These are phyloP conservation scores for Cladophialophora bantiana DNA, from an alignment of 2,329 filamentous ascomycete genomes.

Conservation along the genomic window DNA sequence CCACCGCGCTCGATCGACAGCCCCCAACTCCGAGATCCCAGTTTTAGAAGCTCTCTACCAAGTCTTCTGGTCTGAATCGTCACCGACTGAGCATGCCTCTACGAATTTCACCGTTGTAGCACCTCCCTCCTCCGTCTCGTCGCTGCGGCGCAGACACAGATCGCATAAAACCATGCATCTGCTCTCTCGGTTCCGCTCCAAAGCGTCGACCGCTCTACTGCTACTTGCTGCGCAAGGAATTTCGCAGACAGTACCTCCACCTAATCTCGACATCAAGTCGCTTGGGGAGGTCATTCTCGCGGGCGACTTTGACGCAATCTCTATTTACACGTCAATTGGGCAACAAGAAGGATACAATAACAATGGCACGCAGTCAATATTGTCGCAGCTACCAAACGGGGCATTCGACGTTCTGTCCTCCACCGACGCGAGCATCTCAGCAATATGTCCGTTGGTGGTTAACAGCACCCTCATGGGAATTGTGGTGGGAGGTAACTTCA, in stretches of 20 bases:
- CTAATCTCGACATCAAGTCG: slow-evolving; percentile 77
- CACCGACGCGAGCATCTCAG: slow-evolving; percentile 82
- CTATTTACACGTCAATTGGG: slow-evolving; percentile 82
- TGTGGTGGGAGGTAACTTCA: slow-evolving; percentile 93
- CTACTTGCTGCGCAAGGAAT: slow-evolving; percentile 30
- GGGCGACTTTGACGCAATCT: slow-evolving; percentile 90
- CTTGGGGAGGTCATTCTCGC: slow-evolving; percentile 84
- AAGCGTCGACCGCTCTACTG: slow-evolving; percentile 29
- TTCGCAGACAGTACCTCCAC: slow-evolving; percentile 61
- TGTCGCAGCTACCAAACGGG: slow-evolving; percentile 84
- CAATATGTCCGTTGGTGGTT: slow-evolving; percentile 82
- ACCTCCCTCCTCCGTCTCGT: slow-evolving; percentile 26
- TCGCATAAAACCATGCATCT: slow-evolving; percentile 33
- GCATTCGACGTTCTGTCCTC: slow-evolving; percentile 75
- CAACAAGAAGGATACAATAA: slow-evolving; percentile 74
- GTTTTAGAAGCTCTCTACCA: slow-evolving; percentile 27
- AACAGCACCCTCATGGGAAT: slow-evolving; percentile 75
- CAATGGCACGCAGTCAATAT: slow-evolving; percentile 82
- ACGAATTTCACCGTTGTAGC: slow-evolving; percentile 30
- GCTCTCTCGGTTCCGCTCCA: slow-evolving; percentile 34
- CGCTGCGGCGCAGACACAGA: slow-evolving; percentile 37
- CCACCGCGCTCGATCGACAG: slow-evolving; percentile 10
- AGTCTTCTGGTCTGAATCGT: slow-evolving; percentile 13
- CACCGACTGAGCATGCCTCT: slow-evolving; percentile 34
- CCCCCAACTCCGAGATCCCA: slow-evolving; percentile 27